These are phyloP conservation scores for Cochlearia excelsa DNA, from an alignment of 345 rosid species.

Conservation along the genomic window DNA sequence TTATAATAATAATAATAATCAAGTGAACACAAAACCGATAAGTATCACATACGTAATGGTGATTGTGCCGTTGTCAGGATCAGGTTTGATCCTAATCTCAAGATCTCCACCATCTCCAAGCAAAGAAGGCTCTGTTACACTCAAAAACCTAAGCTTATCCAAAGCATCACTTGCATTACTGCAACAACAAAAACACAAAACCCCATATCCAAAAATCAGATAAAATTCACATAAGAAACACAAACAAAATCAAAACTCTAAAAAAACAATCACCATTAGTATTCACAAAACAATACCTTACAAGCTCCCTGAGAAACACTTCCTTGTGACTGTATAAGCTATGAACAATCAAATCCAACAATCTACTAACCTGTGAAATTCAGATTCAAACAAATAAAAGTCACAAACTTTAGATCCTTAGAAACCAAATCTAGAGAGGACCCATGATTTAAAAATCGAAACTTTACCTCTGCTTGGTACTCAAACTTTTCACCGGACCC, in stretches of 20 bases:
- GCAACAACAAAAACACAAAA: background rate
- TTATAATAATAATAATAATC: background rate
- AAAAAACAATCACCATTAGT: background rate
- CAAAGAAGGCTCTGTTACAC: conserved; percentile 89
- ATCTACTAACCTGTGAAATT: conserved; percentile 65
- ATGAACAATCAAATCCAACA: conserved; percentile 80
- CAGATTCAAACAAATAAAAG: too few species aligned
- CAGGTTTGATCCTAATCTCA: conserved; percentile 86
- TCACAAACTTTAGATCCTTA: conserved; percentile 4
- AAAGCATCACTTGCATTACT: conserved; percentile 99
- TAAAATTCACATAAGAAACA: conserved; percentile 18
- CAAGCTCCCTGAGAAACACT: conserved; percentile 88
- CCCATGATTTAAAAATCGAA: too few species aligned
- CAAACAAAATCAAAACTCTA: background rate
- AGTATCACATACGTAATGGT: conserved; percentile 58
- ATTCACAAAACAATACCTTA: conserved; percentile 52
- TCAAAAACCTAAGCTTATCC: conserved; percentile 88
- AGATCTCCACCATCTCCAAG: conserved; percentile 89
- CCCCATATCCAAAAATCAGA: conserved; percentile 11
- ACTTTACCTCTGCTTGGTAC: conserved; percentile 95
- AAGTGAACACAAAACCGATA: background rate
- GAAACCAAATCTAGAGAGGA: conserved; percentile 11
- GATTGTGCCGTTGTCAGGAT: conserved; percentile 82
- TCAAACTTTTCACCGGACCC: conserved; percentile 84
- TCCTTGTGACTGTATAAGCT: conserved; percentile 81